Base-by-base conservation (phyloP, 768 basidiomycete species). In the Mycena haematopus region DNA sequence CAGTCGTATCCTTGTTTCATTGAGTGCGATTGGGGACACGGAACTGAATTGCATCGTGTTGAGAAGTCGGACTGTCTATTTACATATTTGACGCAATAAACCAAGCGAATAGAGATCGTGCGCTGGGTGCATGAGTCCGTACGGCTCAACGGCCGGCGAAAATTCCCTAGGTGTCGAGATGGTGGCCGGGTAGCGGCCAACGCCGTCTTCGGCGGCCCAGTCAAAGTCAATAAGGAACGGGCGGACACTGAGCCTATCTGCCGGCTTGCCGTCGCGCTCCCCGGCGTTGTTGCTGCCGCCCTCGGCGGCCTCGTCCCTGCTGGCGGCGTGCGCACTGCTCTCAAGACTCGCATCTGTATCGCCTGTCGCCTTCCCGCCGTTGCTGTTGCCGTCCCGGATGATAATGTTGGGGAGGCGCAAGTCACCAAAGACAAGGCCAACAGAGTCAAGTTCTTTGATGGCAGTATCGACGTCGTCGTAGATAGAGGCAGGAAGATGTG, bases 101-200 rank as follows among this genome's bases (percentile, higher is more conserved):
- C n/a, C n/a, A n/a, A 57, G 45, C 31, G 11, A 35, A 36, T 46
- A 38, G 31, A 46, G 45, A 27, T 46, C 56, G 46, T 57, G 45
- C 11, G 56, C 45, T 45, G 47, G 47, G 44, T 17, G 31, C 56
- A 57, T 57, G 6, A 60, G 14, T 19, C 51, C 58, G 22, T 52
- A 27, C 14, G 51, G 44, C 1, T 11, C 14, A 35, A 60, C 58
- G 15, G 10, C 36, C 4, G 58, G 58, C 22, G 40, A n/a, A 42
- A 40, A 60, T 2, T 35, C 51, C 4, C n/a, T 33, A 2, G 44
- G 46, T 1, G 10, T 36, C 29, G 58, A 60, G 42, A 60, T 52
- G 22, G 51, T 52, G 17, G 58, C 51, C 21, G 58, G 58, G 52
- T 60, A 60, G 40, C 58, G 50, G 15, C 58, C 58, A 47, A 45